Conservation (phyloP, 345 rosid genomes). For the Boechera stricta region DNA sequence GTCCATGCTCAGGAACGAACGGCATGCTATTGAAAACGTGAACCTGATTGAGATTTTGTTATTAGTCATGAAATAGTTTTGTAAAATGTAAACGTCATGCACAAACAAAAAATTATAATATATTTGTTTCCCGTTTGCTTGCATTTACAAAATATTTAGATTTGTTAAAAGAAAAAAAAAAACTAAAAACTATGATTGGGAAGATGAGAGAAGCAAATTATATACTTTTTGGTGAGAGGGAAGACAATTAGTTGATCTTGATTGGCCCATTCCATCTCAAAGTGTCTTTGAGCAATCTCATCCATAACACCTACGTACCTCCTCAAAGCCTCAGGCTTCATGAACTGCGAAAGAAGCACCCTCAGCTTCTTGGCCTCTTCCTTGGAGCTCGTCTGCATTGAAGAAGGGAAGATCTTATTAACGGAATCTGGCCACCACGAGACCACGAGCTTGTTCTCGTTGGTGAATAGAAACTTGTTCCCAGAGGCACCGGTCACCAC, state of each 20-base stretch:
- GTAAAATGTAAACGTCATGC: neutral
- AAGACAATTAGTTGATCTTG: slow-evolving; percentile 42
- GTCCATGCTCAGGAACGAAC: slow-evolving; percentile 48
- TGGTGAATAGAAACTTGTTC: slow-evolving; percentile 53
- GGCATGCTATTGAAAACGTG: slow-evolving; percentile 51
- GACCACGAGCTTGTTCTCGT: slow-evolving; percentile 50
- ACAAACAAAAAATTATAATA: too few species aligned
- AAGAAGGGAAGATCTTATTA: slow-evolving; percentile 51
- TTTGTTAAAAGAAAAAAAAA: too few species aligned
- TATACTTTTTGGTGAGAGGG: slow-evolving; percentile 45
- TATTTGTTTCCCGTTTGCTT: too few species aligned
- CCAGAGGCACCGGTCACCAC: slow-evolving; percentile 50
- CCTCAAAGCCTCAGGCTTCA: slow-evolving; percentile 53
- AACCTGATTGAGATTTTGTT: slow-evolving; percentile 9
- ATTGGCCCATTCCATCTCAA: slow-evolving; percentile 44
- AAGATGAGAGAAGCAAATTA: neutral
- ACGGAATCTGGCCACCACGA: slow-evolving; percentile 59
- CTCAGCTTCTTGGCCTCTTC: slow-evolving; percentile 50
- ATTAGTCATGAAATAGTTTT: neutral
- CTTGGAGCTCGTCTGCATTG: slow-evolving; percentile 40
- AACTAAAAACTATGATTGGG: too few species aligned
- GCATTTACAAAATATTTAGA: neutral
- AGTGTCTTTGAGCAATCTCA: slow-evolving; percentile 42
- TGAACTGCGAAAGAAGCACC: slow-evolving; percentile 43
- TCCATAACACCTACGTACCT: slow-evolving; percentile 48